Evolutionary conservation across 805 yeast species (phyloP), one percentile per base, ranked within the genome.

Genomic region (Huiozyma sinensis): DNA sequence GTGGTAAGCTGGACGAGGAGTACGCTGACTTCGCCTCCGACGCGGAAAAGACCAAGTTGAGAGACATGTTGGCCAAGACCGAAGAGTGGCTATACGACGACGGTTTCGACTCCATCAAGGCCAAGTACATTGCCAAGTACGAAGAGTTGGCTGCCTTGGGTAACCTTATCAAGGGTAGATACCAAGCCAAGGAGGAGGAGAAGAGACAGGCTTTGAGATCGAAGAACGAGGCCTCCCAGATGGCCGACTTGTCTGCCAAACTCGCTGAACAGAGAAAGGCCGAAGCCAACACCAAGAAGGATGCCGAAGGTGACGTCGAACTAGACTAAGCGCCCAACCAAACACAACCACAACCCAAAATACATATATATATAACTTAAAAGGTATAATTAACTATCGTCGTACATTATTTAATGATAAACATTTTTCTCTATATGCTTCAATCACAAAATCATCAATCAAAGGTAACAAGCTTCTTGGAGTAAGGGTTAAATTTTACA

Each of bases 81-180:
- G 98, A 92, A 76, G 96, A 90, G 63, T 92, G 99, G 99, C 79
- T 92, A 61, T 92, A 92, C 69, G 95, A 84, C 50, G 98, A 88
- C 46, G 97, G 97, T 63, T 88, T 85, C 64, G 99, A 92, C 67
- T 78, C 97, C 50, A 76, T 89, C 61, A 89, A 92, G 79, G 98
- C 92, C 58, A 86, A 83, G 67, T 92, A 90, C 76, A 81, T 94
- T 69, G 97, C 98, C 62, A 89, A 85, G 71, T 88, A 88, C 71
- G 97, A 92, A 72, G 98, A 92, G 70, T 80, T 92, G 61, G 95
- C 96, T 39, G 77, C 95, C 37, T 73, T 81, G 56, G 98, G 98
- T 67, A 90, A 92, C 76, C 72, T 92, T 55, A 87, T 92, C 70
- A 84, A 81, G 72, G 97, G 96, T 60, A 82, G 98, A 73, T 92